Percentiles rank a stretch among this genome's conserved stretches.
Conservation (phyloP, 768 basidiomycete species). For the Melanogaster broomeanus region DNA sequence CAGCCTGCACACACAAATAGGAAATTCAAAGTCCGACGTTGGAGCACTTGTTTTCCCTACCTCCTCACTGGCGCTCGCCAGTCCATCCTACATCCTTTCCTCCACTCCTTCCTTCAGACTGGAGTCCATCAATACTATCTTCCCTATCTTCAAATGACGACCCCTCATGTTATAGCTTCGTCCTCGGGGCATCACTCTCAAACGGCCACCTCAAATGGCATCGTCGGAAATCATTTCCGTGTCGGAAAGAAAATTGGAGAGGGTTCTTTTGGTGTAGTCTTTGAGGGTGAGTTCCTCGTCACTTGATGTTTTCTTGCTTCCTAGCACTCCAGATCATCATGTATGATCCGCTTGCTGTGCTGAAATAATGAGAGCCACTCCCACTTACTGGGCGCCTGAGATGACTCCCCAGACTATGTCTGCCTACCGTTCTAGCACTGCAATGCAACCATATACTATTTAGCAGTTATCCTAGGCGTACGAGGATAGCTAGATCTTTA, state of each 20-base stretch:
- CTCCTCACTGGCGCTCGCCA: constrained; percentile 25
- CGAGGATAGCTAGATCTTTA: constrained; percentile 5
- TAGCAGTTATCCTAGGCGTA: not conserved
- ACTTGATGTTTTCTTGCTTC: not conserved
- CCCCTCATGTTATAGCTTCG: constrained; percentile 82
- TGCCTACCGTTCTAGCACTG: constrained; percentile 6
- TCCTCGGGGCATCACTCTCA: constrained; percentile 70
- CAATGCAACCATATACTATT: not conserved
- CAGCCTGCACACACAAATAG: constrained; percentile 12
- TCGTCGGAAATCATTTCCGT: constrained; percentile 79
- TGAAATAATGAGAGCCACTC: constrained; percentile 3
- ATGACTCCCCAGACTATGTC: constrained; percentile 4
- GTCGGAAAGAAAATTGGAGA: constrained; percentile 99
- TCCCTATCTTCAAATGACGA: constrained; percentile 53
- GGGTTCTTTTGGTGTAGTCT: constrained; percentile 97
- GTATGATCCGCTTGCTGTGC: not conserved
- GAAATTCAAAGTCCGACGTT: constrained; percentile 36
- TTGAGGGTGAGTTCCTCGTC: constrained; percentile 70
- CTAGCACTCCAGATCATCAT: constrained; percentile 1
- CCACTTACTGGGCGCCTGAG: constrained; percentile 14
- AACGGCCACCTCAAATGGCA: constrained; percentile 63
- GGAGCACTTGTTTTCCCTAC: constrained; percentile 27
- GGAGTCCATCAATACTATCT: constrained; percentile 20
- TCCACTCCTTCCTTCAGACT: constrained; percentile 27
- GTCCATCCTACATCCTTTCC: constrained; percentile 23